phyloP scores from a whole-genome alignment of 2,329 filamentous ascomycete species.

The Cercospora sp. region DNA sequence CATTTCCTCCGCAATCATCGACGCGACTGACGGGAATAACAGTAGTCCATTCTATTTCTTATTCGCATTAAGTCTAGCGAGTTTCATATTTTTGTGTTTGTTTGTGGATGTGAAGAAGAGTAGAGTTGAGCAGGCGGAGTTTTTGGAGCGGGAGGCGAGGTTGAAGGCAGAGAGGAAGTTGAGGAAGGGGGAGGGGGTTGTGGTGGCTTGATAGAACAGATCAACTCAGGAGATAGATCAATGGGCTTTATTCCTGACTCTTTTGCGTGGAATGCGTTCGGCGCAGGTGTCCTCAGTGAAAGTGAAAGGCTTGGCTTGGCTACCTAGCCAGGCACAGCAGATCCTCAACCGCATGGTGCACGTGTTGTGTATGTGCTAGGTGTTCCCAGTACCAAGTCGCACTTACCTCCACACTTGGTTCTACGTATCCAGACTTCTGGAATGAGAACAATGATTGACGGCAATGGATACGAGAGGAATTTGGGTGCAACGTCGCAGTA shows the following conservation, averaged over 20 bases:
- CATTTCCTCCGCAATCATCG: slow-evolving; percentile 69
- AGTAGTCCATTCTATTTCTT: slow-evolving; percentile 68
- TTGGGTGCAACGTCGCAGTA: background rate
- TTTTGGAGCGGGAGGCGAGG: slow-evolving; percentile 45
- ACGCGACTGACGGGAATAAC: slow-evolving; percentile 58
- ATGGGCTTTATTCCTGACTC: too few relatives aligned
- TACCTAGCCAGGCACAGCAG: background rate
- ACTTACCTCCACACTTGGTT: background rate
- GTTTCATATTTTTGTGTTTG: slow-evolving; percentile 55
- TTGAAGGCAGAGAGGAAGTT: slow-evolving; percentile 30
- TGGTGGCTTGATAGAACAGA: too few relatives aligned
- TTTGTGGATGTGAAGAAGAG: slow-evolving; percentile 65
- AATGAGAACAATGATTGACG: background rate
- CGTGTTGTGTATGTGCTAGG: background rate
- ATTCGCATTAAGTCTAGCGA: slow-evolving; percentile 59
- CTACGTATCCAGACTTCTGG: background rate
- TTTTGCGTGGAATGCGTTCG: too few relatives aligned
- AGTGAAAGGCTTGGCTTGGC: background rate
- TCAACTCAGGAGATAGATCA: too few relatives aligned
- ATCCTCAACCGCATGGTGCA: background rate
- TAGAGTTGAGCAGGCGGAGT: slow-evolving; percentile 59
- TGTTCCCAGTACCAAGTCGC: background rate
- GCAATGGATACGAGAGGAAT: background rate
- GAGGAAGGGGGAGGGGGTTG: slow-evolving; percentile 10
- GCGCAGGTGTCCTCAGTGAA: too few relatives aligned